phyloP scores from a whole-genome alignment of 139 green algal genomes.

The Picochlorum sp. region DNA sequence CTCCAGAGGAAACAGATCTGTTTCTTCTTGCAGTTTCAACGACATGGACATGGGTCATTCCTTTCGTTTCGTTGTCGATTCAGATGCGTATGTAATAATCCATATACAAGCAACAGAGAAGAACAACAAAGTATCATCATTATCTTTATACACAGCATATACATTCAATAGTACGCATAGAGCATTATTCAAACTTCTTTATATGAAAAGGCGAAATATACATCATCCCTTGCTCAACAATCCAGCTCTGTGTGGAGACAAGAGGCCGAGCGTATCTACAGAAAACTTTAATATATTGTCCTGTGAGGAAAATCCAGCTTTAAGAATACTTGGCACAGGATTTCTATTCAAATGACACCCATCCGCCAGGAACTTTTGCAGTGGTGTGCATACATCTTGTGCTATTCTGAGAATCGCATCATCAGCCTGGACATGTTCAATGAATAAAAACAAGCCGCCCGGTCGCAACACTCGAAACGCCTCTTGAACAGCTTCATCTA shows the following conservation, averaged over 20 bases:
- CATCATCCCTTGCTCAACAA: too few relatives aligned
- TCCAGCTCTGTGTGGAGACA: background rate
- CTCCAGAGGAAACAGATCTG: too few relatives aligned
- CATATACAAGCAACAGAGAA: too few relatives aligned
- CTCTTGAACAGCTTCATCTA: constrained; percentile 29
- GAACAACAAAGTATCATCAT: too few relatives aligned
- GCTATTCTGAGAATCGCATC: constrained; percentile 15
- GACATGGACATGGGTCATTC: too few relatives aligned
- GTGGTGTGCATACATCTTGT: constrained; percentile 41
- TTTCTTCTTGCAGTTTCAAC: too few relatives aligned
- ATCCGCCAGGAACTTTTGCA: constrained; percentile 54
- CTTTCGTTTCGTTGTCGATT: too few relatives aligned
- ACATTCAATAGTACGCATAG: too few relatives aligned
- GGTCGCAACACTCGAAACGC: constrained; percentile 41
- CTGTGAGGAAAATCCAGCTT: background rate
- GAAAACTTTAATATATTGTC: background rate
- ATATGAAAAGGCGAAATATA: too few relatives aligned
- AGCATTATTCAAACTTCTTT: too few relatives aligned
- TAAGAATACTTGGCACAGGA: constrained; percentile 23
- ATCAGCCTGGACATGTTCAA: constrained; percentile 41
- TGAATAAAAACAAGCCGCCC: constrained; percentile 42
- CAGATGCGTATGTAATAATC: too few relatives aligned
- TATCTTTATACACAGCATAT: too few relatives aligned
- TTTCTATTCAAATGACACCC: constrained; percentile 52
- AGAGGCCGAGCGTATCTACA: background rate